These are phyloP conservation scores for Plasmodium falciparum DNA, from an alignment of 169 alveolate genomes.

Conservation along the genomic window DNA sequence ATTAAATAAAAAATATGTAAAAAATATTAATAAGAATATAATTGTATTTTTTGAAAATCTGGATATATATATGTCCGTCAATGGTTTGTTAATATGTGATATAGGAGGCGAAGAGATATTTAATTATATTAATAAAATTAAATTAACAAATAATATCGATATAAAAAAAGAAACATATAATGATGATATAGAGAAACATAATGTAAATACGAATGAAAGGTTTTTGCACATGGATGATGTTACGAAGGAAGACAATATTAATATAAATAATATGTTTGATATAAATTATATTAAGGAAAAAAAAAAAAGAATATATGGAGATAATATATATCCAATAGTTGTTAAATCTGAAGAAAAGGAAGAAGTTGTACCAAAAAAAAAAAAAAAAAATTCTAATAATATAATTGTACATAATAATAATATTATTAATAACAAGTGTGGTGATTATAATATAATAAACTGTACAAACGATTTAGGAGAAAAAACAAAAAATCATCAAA, in stretches of 20 bases:
- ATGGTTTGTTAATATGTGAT: constrained; percentile 69
- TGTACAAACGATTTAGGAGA: neutral
- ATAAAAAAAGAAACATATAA: neutral
- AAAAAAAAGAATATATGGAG: constrained; percentile 79
- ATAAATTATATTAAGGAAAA: constrained; percentile 78
- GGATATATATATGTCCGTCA: constrained; percentile 47
- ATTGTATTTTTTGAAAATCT: constrained; percentile 55
- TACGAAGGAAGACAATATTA: too few relatives aligned
- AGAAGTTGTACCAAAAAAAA: neutral
- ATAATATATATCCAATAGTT: constrained; percentile 81
- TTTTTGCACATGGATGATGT: neutral
- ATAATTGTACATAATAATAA: neutral
- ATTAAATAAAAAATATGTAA: constrained; percentile 34
- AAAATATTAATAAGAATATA: constrained; percentile 26
- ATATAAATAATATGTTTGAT: constrained; percentile 78
- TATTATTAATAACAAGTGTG: too few relatives aligned
- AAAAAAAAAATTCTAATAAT: neutral
- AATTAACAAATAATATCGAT: neutral
- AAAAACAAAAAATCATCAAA: neutral
- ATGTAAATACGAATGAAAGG: neutral
- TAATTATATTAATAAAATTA: constrained; percentile 25
- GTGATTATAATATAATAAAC: too few relatives aligned
- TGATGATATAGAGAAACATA: neutral
- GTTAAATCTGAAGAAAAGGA: neutral
- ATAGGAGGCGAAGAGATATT: constrained; percentile 57